Evolutionary conservation across 164 flowering plant genomes (phyloP).

Genomic region (Hamamelis virginiana): DNA sequence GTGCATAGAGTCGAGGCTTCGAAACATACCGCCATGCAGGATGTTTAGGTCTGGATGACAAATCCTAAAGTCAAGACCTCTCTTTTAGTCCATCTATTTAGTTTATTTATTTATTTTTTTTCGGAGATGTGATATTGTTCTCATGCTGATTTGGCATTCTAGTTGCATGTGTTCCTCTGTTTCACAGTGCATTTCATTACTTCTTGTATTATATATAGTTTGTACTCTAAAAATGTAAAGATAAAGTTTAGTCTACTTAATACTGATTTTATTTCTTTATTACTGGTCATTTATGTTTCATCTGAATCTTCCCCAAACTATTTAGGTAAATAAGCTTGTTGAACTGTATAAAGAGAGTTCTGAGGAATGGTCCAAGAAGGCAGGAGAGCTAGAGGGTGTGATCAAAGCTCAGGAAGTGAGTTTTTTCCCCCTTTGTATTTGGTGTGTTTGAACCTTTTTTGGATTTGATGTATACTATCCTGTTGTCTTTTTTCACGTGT

Average conservation of each 20-base stretch:
- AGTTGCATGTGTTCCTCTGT: background rate
- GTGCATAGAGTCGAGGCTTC: background rate
- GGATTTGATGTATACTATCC: background rate
- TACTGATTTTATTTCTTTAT: background rate
- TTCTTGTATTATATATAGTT: too few relatives aligned
- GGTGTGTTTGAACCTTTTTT: background rate
- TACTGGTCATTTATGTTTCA: background rate
- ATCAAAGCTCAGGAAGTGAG: constrained; percentile 89
- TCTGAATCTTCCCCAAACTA: background rate
- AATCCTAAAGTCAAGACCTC: background rate
- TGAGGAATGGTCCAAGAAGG: constrained; percentile 95
- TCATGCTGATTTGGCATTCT: background rate
- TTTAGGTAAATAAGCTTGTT: constrained; percentile 67
- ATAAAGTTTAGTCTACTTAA: background rate
- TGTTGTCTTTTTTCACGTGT: background rate
- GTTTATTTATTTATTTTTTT: too few relatives aligned
- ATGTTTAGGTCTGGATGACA: background rate
- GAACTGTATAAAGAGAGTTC: constrained; percentile 92
- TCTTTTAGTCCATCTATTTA: background rate
- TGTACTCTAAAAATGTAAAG: background rate
- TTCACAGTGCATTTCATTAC: background rate
- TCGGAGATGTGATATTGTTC: background rate
- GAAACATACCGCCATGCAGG: background rate
- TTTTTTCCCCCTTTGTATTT: constrained; percentile 1
- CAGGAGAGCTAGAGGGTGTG: constrained; percentile 96